Evolutionary conservation across 2,329 filamentous ascomycete genomes (phyloP).

Genomic region (Venturia asperata): DNA sequence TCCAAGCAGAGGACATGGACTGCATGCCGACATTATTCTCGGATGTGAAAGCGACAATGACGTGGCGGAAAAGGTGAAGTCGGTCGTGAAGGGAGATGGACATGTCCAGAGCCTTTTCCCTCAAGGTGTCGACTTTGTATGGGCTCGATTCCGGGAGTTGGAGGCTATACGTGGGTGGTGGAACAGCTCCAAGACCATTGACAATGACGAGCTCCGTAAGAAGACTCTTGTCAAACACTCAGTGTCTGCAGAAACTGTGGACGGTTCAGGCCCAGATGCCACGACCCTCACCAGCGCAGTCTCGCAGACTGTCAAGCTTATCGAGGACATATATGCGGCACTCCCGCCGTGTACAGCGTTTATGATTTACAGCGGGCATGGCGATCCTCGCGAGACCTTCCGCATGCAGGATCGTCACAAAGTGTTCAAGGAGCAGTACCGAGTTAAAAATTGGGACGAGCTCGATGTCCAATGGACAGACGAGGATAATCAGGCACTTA

Average conservation of each 20-base stretch:
- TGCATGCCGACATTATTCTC: conserved; percentile 49
- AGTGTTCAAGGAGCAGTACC: conserved; percentile 50
- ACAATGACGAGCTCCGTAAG: conserved; percentile 25
- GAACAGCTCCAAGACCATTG: conserved; percentile 35
- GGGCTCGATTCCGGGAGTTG: conserved; percentile 55
- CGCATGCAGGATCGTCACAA: conserved; percentile 51
- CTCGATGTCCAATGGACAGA: conserved; percentile 59
- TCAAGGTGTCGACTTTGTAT: conserved; percentile 54
- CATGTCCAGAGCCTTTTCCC: conserved; percentile 37
- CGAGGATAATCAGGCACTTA: conserved; percentile 53
- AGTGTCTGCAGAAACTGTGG: conserved; percentile 1
- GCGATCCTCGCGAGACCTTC: conserved; percentile 51
- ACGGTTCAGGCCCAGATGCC: conserved; percentile 3
- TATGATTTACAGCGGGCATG: conserved; percentile 58
- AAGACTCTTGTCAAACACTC: conserved; percentile 17
- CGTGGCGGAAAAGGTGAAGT: conserved; percentile 50
- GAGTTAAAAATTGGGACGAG: conserved; percentile 56
- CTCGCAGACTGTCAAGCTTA: conserved; percentile 43
- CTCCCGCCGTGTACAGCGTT: conserved; percentile 54
- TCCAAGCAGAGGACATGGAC: conserved; percentile 55
- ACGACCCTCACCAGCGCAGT: conserved; percentile 40
- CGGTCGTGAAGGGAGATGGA: conserved; percentile 43
- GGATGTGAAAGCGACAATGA: conserved; percentile 51
- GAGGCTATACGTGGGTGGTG: conserved; percentile 56
- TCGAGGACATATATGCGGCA: conserved; percentile 47